These are phyloP conservation scores for Vaccinium corymbosum DNA, from an alignment of 148 eudicot genomes.

Conservation along the genomic window DNA sequence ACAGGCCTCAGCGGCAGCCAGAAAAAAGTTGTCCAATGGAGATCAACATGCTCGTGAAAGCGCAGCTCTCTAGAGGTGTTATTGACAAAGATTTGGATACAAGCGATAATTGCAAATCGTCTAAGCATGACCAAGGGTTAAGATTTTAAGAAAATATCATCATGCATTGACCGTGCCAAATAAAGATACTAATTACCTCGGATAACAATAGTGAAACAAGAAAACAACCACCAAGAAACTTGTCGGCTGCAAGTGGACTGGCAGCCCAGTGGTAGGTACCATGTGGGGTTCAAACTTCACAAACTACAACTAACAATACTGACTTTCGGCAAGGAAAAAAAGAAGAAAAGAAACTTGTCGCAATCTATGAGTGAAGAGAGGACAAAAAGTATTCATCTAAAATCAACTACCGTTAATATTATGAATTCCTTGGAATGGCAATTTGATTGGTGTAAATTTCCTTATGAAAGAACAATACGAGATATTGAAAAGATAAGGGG, in stretches of 20 bases:
- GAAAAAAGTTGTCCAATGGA: not conserved
- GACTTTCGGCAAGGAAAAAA: no score
- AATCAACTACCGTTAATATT: not conserved
- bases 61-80: not conserved
- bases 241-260: not conserved
- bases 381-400: not conserved
- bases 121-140: not conserved
- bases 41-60: not conserved
- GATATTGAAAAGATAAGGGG: not conserved
- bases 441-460: not conserved
- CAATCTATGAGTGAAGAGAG: not conserved
- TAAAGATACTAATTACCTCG: not conserved
- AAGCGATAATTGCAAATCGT: not conserved
- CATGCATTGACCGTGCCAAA: not conserved
- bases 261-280: no score
- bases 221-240: not conserved
- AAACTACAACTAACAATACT: no score
- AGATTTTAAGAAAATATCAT: not conserved
- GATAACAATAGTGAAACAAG: constrained; percentile 6
- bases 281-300: no score
- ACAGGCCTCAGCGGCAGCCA: not conserved
- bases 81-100: not conserved
- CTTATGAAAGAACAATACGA: not conserved
- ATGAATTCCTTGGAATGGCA: not conserved
- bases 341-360: not conserved